phyloP scores from a whole-genome alignment of 345 rosid genomes.

The Laguncularia racemosa region DNA sequence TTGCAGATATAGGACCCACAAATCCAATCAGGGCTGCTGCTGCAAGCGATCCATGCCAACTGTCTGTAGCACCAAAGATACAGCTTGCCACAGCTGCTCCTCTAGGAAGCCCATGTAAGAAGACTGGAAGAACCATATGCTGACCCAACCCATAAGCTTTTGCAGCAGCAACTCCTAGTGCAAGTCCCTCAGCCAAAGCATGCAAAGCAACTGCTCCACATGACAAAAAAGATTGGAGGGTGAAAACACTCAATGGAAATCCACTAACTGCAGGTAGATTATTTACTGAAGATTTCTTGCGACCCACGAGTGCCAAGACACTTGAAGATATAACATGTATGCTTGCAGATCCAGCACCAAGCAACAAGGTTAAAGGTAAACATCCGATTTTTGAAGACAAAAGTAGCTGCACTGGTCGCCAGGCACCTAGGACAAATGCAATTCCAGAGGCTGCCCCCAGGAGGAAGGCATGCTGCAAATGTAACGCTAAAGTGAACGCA shows the following conservation, averaged over 20 bases:
- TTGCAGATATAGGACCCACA: conserved; percentile 84
- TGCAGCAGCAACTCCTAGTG: conserved; percentile 98
- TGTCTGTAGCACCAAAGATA: conserved; percentile 81
- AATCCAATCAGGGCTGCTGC: conserved; percentile 90
- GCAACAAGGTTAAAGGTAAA: conserved; percentile 43
- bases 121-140: conserved; percentile 96
- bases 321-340: conserved; percentile 50
- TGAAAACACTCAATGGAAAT: conserved; percentile 62
- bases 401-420: conserved; percentile 91
- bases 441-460: conserved; percentile 95
- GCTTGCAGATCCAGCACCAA: conserved; percentile 51
- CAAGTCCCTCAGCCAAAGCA: conserved; percentile 96
- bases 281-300: conserved; percentile 47
- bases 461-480: conserved; percentile 83
- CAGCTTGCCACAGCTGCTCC: conserved; percentile 99
- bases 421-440: conserved; percentile 76
- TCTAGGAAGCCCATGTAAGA: conserved; percentile 89
- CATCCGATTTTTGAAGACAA: conserved; percentile 74
- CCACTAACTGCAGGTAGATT: conserved; percentile 39
- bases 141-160: conserved; percentile 90
- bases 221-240: conserved; percentile 82
- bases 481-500: conserved; percentile 67
- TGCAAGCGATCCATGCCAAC: conserved; percentile 84
- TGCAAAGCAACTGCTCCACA: conserved; percentile 87
- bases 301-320: conserved; percentile 41